These are phyloP conservation scores for Xylariaceae sp. DNA, from an alignment of 2,329 filamentous ascomycete species.

Conservation along the genomic window DNA sequence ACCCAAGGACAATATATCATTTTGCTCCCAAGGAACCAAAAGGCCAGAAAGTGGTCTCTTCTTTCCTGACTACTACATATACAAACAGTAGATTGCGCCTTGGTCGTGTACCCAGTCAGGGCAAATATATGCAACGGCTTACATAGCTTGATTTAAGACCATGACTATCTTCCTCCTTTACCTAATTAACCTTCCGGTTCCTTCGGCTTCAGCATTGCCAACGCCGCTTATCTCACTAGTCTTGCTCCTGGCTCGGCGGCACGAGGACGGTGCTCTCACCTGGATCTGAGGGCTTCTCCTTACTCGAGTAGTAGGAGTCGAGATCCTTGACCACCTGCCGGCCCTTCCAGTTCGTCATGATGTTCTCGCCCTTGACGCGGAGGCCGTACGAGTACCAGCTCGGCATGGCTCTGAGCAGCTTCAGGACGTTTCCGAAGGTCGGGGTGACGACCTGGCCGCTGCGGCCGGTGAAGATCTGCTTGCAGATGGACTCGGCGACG, in stretches of 20 bases:
- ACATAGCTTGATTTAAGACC: too few species aligned
- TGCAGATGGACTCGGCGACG: conserved; percentile 58
- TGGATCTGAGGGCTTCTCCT: conserved; percentile 9
- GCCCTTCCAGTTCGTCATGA: conserved; percentile 41
- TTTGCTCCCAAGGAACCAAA: too few species aligned
- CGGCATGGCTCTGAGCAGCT: conserved; percentile 49
- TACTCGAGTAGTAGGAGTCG: conserved; percentile 33
- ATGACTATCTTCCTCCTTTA: too few species aligned
- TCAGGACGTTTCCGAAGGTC: conserved; percentile 34
- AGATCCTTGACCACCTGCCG: conserved; percentile 44
- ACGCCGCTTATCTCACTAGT: too few species aligned
- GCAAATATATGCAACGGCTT: too few species aligned
- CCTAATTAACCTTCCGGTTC: too few species aligned
- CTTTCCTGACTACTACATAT: too few species aligned
- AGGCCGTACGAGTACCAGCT: conserved; percentile 56
- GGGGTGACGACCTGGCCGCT: conserved; percentile 55
- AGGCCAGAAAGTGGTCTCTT: too few species aligned
- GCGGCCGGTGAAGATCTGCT: conserved; percentile 51
- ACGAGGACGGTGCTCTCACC: conserved; percentile 12
- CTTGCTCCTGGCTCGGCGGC: not conserved
- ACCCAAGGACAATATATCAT: too few species aligned
- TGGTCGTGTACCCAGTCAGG: too few species aligned
- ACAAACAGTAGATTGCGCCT: too few species aligned
- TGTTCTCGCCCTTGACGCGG: conserved; percentile 37
- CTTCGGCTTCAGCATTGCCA: too few species aligned